Percentiles rank a stretch among this genome's conserved stretches.
These are phyloP conservation scores for Candida krabiensis DNA, from an alignment of 805 yeast genomes.

Conservation along the genomic window DNA sequence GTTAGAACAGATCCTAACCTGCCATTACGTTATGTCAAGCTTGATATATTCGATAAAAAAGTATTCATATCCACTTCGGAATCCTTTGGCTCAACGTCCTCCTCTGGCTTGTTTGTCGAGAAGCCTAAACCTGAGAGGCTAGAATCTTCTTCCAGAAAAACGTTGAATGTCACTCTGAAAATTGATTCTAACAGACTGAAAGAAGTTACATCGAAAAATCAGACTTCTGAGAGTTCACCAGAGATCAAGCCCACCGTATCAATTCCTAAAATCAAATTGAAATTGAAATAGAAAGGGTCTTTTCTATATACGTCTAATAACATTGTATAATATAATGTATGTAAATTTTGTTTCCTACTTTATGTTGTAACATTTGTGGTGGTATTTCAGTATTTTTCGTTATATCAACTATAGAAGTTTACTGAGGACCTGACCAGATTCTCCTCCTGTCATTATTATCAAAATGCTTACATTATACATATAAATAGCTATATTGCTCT, in stretches of 20 bases:
- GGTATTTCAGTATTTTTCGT: no score
- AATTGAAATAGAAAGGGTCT: constrained; percentile 15
- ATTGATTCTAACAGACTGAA: constrained; percentile 9
- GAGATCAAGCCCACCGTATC: background rate
- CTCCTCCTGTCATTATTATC: no score
- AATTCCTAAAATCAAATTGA: constrained; percentile 21
- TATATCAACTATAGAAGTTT: no score
- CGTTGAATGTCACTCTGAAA: constrained; percentile 10
- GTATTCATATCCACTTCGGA: constrained; percentile 29
- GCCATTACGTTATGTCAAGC: constrained; percentile 38
- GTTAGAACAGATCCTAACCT: constrained; percentile 16
- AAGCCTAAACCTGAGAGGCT: no score
- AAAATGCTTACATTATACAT: no score
- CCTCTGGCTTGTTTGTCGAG: background rate
- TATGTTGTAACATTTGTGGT: no score
- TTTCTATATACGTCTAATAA: no score
- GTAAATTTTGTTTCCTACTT: no score
- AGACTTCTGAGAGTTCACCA: constrained; percentile 1
- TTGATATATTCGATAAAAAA: constrained; percentile 24
- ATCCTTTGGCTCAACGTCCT: constrained; percentile 15
- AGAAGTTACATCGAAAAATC: background rate
- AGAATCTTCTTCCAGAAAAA: background rate
- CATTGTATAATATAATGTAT: no score
- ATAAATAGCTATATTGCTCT: no score
- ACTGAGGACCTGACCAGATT: no score